These are phyloP conservation scores for Kazachstania sp. DNA, from an alignment of 1,139 yeast genomes.

Conservation along the genomic window DNA sequence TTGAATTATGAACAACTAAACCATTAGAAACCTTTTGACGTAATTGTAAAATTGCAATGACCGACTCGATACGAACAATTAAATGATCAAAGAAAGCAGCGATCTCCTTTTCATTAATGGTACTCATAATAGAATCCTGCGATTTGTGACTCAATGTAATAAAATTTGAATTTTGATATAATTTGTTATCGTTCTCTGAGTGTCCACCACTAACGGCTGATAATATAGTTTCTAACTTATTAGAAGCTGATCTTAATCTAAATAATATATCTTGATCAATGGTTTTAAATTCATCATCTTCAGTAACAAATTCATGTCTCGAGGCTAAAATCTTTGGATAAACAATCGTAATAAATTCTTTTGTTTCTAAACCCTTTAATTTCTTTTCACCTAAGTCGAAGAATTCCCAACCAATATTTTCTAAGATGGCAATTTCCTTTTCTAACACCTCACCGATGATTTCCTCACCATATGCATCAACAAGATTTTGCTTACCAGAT, in stretches of 20 bases:
- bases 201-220: conserved; percentile 11
- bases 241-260: conserved; percentile 20
- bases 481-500: conserved; percentile 31
- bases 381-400: conserved; percentile 77
- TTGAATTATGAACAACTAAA: conserved; percentile 12
- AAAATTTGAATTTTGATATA: conserved; percentile 6
- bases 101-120: conserved; percentile 21
- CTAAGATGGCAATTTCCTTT: conserved; percentile 56
- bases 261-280: conserved; percentile 22
- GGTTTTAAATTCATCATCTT: conserved; percentile 19
- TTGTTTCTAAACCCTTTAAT: conserved; percentile 89
- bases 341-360: conserved; percentile 73
- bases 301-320: conserved; percentile 36
- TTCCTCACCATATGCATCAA: conserved; percentile 59
- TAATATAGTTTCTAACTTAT: conserved; percentile 9
- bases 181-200: conserved; percentile 11
- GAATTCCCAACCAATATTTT: conserved; percentile 62
- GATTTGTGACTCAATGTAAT: conserved; percentile 15
- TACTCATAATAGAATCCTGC: conserved; percentile 13
- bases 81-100: conserved; percentile 27
- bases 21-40: conserved; percentile 23
- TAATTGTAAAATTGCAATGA: conserved; percentile 22
- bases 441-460: conserved; percentile 58
- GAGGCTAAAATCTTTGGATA: conserved; percentile 61
- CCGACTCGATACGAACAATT: conserved; percentile 28